Evolutionary conservation across 2,329 filamentous ascomycete species (phyloP), one percentile per base, ranked within the genome.

Genomic region (Cadophora sp.): DNA sequence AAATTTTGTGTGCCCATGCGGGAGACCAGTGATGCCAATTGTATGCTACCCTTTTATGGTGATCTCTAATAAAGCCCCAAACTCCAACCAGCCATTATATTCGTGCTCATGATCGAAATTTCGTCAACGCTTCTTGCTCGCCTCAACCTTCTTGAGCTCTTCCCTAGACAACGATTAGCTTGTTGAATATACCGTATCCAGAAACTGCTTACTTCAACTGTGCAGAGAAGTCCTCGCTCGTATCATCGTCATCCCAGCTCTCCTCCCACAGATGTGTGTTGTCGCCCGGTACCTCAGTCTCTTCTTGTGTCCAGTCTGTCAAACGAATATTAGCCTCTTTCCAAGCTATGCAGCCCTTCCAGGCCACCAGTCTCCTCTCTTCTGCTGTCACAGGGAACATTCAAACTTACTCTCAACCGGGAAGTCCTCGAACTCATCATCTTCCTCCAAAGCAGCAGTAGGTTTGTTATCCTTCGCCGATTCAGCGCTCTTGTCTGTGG

Each of bases 381-480:
- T 59, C 62, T 50, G 40, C 24, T 4, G 48, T 12, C 12, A 43
- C 12, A 62, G n/a, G 62, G 34, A 11, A 51, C 14, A 11, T 14
- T 22, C 4, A 40, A 51, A 77, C 83, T 51, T 82, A 97, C 96
- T 94, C 83, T 99, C 95, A 66, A 97, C 92, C 29, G 96, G 96
- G 78, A 99, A 99, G 80, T 99, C 96, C 80, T 99, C 96, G 77
- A 99, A 99, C 83, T 99, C 96, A 80, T 99, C 96, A 78, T 99
- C 96, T 80, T 99, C 96, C 80, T 97, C 96, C 31, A 98, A 86
- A 68, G 92, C 87, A 81, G 84, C 77, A 82, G 83, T 79, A 80
- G 77, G 77, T 71, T 81, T 79, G 68, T 79, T 76, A 43, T 81
- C 78, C 72, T 82, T 77, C 76, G 74, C 72, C 67, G 77, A 75